phyloP scores from a whole-genome alignment of 1,284 basidiomycete genomes.

The Lignosus rhinocerotis region DNA sequence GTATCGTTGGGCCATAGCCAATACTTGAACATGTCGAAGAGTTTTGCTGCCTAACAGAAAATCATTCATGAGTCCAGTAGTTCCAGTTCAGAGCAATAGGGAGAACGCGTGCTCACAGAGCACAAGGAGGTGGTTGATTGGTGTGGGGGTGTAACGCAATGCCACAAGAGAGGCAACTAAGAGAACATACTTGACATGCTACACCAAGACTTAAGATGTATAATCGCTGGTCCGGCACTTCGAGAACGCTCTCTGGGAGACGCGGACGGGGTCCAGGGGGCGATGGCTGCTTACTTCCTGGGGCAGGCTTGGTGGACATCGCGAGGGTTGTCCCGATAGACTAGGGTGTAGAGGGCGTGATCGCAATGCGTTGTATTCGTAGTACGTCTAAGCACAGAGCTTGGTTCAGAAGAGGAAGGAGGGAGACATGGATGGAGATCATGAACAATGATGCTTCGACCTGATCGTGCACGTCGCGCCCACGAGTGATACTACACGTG shows the following conservation, averaged over 20 bases:
- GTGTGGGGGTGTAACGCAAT: neutral
- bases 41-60: constrained; percentile 57
- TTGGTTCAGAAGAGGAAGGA: neutral
- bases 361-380: neutral
- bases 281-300: constrained; percentile 8
- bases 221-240: constrained; percentile 48
- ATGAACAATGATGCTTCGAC: constrained; percentile 5
- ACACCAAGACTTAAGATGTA: constrained; percentile 47
- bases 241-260: constrained; percentile 37
- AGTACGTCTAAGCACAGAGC: neutral
- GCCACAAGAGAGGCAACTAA: neutral
- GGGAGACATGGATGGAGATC: constrained; percentile 9
- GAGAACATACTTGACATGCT: constrained; percentile 44
- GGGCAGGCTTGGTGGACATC: constrained; percentile 21
- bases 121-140: too few species aligned
- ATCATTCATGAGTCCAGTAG: neutral
- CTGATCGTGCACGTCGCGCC: constrained; percentile 12
- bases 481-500: constrained; percentile 10
- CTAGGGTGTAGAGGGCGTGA: neutral
- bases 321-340: neutral
- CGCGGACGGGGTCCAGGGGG: constrained; percentile 22
- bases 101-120: too few species aligned
- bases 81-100: neutral
- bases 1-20: constrained; percentile 41
- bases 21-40: constrained; percentile 59